Evolutionary conservation across 768 basidiomycete genomes (phyloP).

Genomic region (Phylloporus sp.): DNA sequence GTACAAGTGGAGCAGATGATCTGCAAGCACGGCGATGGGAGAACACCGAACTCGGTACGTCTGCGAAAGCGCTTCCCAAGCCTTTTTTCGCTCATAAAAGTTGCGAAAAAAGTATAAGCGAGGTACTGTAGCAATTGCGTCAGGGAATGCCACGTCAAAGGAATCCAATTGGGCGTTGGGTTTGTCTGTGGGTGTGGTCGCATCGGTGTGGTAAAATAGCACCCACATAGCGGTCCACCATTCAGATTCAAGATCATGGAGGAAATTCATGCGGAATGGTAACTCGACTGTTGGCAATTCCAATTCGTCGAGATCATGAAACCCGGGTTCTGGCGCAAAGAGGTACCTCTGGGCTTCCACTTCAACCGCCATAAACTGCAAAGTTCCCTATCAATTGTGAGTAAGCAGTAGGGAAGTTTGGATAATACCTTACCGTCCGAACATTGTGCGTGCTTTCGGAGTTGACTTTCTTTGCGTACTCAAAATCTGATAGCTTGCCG

Average conservation of each 20-base stretch:
- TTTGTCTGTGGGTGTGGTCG: no score
- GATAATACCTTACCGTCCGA: slow-evolving; percentile 7
- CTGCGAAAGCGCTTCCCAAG: no score
- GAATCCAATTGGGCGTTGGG: no score
- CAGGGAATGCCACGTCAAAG: no score
- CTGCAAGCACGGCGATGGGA: no score
- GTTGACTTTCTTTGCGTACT: slow-evolving; percentile 6
- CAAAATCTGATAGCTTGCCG: slow-evolving; percentile 12
- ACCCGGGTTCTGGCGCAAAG: neutral
- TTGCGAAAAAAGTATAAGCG: no score
- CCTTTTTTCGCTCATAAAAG: no score
- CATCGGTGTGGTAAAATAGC: slow-evolving; percentile 1
- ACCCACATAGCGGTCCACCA: slow-evolving; percentile 12
- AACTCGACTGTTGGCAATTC: neutral
- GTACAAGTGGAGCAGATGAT: no score
- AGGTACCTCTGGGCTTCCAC: neutral
- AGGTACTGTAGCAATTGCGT: no score
- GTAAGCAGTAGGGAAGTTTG: neutral
- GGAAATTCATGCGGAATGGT: slow-evolving; percentile 13
- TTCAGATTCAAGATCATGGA: slow-evolving; percentile 11
- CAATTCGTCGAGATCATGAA: no score
- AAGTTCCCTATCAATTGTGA: slow-evolving; percentile 6
- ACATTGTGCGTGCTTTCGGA: neutral
- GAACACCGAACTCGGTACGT: no score
- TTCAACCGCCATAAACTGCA: slow-evolving; percentile 12